A percentile compares a stretch with the other conserved stretches of the same genome.
These are phyloP conservation scores for Acer saccharum DNA, from an alignment of 345 rosid genomes.

Conservation along the genomic window DNA sequence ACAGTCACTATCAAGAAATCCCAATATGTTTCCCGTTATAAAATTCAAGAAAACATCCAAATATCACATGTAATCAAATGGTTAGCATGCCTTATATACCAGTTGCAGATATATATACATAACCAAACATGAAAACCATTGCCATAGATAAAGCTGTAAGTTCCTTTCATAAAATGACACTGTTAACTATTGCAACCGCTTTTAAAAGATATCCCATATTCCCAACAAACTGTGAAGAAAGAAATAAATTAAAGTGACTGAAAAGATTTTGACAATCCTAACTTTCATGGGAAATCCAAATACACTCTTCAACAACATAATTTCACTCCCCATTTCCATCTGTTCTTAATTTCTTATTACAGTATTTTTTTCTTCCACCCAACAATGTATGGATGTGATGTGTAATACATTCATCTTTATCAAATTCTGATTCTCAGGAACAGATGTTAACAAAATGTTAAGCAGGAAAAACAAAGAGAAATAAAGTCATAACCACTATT, in stretches of 20 bases:
- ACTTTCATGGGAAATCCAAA: constrained; percentile 4
- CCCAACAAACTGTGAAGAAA: background rate
- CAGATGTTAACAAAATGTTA: background rate
- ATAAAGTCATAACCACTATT: background rate
- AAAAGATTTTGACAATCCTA: background rate
- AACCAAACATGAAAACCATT: background rate
- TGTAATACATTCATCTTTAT: background rate
- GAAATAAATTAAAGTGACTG: background rate
- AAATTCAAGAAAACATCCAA: constrained; percentile 7
- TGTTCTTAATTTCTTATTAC: background rate
- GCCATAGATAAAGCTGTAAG: background rate
- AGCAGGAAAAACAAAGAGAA: background rate
- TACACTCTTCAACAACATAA: background rate
- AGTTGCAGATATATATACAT: background rate
- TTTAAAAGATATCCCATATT: background rate
- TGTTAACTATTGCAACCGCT: background rate
- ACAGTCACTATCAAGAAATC: constrained; percentile 26
- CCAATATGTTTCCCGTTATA: background rate
- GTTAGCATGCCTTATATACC: background rate
- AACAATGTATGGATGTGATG: background rate
- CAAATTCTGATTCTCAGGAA: background rate
- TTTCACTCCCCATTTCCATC: background rate
- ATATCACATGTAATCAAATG: constrained; percentile 7
- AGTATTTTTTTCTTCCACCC: background rate
- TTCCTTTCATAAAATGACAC: background rate